Percentiles rank a stretch among this genome's conserved stretches.
phyloP scores from a whole-genome alignment of 139 green algal genomes.

The Chlorella sp. region DNA sequence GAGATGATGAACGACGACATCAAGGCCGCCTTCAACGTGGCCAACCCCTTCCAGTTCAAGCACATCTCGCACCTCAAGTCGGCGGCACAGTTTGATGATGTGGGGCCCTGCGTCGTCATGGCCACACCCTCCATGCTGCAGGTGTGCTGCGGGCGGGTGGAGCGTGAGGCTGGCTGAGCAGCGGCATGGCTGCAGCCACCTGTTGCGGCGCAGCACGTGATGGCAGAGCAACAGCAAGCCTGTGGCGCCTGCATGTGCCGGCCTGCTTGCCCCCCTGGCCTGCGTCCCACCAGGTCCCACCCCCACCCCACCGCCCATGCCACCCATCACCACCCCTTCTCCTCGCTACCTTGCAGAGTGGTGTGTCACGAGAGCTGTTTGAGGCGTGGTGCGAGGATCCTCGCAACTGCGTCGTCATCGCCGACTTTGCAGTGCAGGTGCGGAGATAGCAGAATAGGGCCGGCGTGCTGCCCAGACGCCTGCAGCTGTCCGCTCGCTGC shows the following conservation, averaged over 20 bases:
- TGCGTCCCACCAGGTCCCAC: no score
- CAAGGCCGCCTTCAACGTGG: constrained; percentile 76
- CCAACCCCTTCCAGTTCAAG: constrained; percentile 98
- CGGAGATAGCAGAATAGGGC: neutral
- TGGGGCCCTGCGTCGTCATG: constrained; percentile 94
- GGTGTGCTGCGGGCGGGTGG: constrained; percentile 17
- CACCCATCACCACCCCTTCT: neutral
- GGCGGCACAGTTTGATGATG: constrained; percentile 75
- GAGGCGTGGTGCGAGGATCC: constrained; percentile 93
- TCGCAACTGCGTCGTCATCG: constrained; percentile 94
- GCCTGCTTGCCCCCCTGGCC: no score
- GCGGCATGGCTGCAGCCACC: neutral
- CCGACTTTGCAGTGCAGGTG: constrained; percentile 96
- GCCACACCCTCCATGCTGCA: constrained; percentile 95
- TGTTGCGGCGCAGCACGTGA: neutral
- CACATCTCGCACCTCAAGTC: constrained; percentile 85
- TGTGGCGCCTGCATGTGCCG: no score
- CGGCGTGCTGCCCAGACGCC: neutral
- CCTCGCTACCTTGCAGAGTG: constrained; percentile 51
- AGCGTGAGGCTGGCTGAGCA: neutral
- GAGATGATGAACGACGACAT: constrained; percentile 98
- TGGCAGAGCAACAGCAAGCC: no score
- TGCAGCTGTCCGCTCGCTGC: neutral
- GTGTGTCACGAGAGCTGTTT: constrained; percentile 89
- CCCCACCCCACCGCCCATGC: neutral